Evolutionary conservation across 805 yeast species (phyloP), one percentile per base, ranked within the genome.

Genomic region (Cyberlindnera petersonii): DNA sequence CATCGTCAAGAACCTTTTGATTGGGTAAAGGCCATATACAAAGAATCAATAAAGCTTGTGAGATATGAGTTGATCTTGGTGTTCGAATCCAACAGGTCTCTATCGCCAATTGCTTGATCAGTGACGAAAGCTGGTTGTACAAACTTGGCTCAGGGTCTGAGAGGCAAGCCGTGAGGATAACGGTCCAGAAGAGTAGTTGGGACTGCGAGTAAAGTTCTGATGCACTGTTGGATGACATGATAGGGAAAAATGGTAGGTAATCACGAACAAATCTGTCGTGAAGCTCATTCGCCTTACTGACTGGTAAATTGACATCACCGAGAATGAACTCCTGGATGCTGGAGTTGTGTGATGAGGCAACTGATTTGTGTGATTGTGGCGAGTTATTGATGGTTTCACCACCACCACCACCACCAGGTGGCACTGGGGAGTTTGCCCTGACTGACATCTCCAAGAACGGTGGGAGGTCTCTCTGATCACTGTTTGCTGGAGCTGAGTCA

Each of bases 11-110:
- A 15, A 89, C 91, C 55, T 88, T 89, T 55, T 85, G 89, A 54
- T 88, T 88, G 0, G 97, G 97, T 31, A 89, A 61, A 0, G 96
- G 96, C 97, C 97, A 89, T 13, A 79, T 78, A 21, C 89, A 78
- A 21, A 89, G 66, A n/a, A 89, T 82, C 19, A 89, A 64, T 27
- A 89, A 66, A 0, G 96, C 95, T 56, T 89, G 97, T 7, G 89
- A 86, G 27, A 89, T 89, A 59, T 89, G 96, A 0, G 96, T 86
- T 3, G 95, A 85, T 55, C 97, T 72, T 3, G 97, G 96, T 0
- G 97, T 89, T 41, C 89, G 68, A 34, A 88, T 77, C 94, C 96
- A 86, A 62, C 96, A 87, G 0, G 94, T 86, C 54, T 86, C 95
- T 37, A 86, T 86, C 0, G 95, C 95, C 49, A 88, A 65, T 53